Percentiles rank a stretch among this genome's conserved stretches.
Conservation (phyloP, 768 basidiomycete species). For the Exsudoporus frostii region DNA sequence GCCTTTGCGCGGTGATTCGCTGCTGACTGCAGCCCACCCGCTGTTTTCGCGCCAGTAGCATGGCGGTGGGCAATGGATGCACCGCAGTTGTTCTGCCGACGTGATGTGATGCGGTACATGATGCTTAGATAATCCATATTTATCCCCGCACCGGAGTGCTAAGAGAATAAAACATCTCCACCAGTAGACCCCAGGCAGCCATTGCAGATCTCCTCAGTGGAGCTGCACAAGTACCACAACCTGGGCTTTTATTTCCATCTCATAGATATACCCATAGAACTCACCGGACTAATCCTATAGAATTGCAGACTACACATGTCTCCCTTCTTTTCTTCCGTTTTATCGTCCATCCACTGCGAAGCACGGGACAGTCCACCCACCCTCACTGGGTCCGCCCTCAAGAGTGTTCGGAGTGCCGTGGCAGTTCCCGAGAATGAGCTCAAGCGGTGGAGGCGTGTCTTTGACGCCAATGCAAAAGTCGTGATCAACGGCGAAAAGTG, state of each 20-base stretch:
- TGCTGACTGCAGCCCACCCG: not conserved
- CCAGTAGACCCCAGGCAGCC: slow-evolving; percentile 8
- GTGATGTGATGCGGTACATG: slow-evolving; percentile 32
- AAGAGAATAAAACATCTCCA: slow-evolving; percentile 3
- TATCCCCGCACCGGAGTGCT: slow-evolving; percentile 30
- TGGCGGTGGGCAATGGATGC: not conserved
- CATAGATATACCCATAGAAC: slow-evolving; percentile 36
- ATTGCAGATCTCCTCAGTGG: slow-evolving; percentile 10
- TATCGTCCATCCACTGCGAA: slow-evolving; percentile 57
- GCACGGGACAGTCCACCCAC: slow-evolving; percentile 38
- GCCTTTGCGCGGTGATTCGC: slow-evolving; percentile 30
- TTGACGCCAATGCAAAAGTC: slow-evolving; percentile 77
- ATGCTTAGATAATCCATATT: slow-evolving; percentile 30
- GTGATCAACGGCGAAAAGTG: slow-evolving; percentile 79
- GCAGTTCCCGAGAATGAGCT: slow-evolving; percentile 78
- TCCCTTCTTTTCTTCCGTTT: slow-evolving; percentile 37
- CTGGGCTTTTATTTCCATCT: slow-evolving; percentile 13
- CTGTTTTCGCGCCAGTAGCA: not conserved
- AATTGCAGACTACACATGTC: slow-evolving; percentile 32
- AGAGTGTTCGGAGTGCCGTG: slow-evolving; percentile 65
- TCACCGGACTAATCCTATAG: slow-evolving; percentile 31
- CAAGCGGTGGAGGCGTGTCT: slow-evolving; percentile 83
- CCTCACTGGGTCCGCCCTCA: slow-evolving; percentile 52
- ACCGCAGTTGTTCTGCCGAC: not conserved
- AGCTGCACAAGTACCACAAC: slow-evolving; percentile 15